Evolutionary conservation across 2,329 filamentous ascomycete genomes (phyloP).

Genomic region (Raffaelea arxii): DNA sequence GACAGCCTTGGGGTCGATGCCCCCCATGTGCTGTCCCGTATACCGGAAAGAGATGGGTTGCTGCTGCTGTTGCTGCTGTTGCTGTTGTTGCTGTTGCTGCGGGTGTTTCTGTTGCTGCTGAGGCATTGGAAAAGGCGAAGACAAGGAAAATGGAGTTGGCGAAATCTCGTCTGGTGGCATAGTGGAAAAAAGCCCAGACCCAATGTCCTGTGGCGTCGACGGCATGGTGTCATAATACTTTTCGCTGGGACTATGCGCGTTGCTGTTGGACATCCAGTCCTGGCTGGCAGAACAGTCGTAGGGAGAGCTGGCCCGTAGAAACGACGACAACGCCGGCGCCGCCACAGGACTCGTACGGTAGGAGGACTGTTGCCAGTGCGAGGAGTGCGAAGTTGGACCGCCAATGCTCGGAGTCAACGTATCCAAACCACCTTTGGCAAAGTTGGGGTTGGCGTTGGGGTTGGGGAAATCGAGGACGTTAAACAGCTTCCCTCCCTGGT

Average conservation of each 20-base stretch:
- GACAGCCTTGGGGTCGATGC: neutral
- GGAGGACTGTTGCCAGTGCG: too few species aligned
- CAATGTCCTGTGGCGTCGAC: neutral
- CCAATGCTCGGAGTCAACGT: too few species aligned
- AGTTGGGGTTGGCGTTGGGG: too few species aligned
- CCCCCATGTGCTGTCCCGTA: neutral
- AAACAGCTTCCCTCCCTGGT: too few species aligned
- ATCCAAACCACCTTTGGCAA: too few species aligned
- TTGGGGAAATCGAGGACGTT: too few species aligned
- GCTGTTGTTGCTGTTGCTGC: neutral
- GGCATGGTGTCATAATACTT: neutral
- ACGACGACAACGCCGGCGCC: neutral
- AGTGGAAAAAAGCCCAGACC: too few species aligned
- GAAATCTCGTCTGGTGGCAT: too few species aligned
- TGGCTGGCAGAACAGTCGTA: neutral
- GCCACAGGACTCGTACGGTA: neutral
- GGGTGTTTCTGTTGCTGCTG: neutral
- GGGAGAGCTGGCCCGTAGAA: neutral
- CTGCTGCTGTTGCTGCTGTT: neutral
- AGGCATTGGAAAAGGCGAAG: neutral
- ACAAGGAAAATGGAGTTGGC: neutral
- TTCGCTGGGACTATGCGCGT: neutral
- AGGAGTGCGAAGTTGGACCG: too few species aligned
- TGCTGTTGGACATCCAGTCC: neutral
- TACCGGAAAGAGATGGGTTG: neutral